Evolutionary conservation across 108 stramenopile genomes (phyloP), one percentile per base, ranked within the genome.

Genomic region (Discostella pseudostelligera): DNA sequence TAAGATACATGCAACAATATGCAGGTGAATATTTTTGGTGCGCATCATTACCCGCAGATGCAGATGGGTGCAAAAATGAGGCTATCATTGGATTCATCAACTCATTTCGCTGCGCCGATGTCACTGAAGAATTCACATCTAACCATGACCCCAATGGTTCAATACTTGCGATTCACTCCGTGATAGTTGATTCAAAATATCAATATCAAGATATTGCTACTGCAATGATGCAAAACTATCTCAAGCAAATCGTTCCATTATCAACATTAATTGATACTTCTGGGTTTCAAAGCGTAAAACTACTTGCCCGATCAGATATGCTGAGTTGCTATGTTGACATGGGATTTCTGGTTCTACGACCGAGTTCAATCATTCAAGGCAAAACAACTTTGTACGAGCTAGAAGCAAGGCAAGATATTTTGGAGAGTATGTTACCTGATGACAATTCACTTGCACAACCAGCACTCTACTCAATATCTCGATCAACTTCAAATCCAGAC

Each of bases 351-450:
- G 81, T 89, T 16, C 67, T 60, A 24, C 67, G 85, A 8, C 70
- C 85, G 8, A 83, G 82, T 56, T 71, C 76, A 8, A 84, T 93
- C 39, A 81, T 87, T 32, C 94, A 93, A 61, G 91, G 91, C 11
- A 39, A 81, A 60, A 90, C 93, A 24, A 39, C 77, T 4, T 93
- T 92, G 94, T 91, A 86, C 55, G 90, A 95, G 29, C 67, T 92
- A 67, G 75, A 81, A 59, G 58, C 39, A 26, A 36, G 58, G 25
- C 58, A 25, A 14, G 58, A 59, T 6, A 22, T 26, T 39, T 3
- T 49, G 12, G 62, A 63, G 37, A 49, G 62, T 35, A 11, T 14
- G 25, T 0, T 19, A 25, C 5, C 10, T 28, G 24, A 14, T 14
- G 8, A 8, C 28, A 10, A 53, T 24, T 8, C 51, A 26, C 13